phyloP scores from a whole-genome alignment of 2,329 filamentous ascomycete genomes.

The Ascochyta rabiei region DNA sequence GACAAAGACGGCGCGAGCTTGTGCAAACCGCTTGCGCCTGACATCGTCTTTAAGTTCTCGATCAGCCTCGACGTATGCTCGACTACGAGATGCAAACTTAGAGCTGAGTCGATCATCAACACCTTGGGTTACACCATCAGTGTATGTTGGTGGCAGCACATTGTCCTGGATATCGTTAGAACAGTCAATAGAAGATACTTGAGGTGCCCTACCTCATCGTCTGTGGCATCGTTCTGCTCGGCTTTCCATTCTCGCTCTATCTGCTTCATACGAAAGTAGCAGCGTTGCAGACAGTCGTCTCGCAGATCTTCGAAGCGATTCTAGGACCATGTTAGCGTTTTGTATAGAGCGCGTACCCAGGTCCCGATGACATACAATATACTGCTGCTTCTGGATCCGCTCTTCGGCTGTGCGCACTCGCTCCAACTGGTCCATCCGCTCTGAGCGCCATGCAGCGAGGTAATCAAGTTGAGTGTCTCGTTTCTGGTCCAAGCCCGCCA shows the following conservation, averaged over 20 bases:
- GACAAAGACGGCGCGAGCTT: slow-evolving; percentile 32
- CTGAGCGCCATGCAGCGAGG: slow-evolving; percentile 46
- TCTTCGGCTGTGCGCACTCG: slow-evolving; percentile 43
- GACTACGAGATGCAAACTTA: slow-evolving; percentile 50
- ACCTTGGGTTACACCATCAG: slow-evolving; percentile 32
- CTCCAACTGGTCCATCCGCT: slow-evolving; percentile 47
- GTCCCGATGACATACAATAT: slow-evolving; percentile 35
- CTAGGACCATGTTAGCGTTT: slow-evolving; percentile 15
- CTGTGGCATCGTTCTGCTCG: slow-evolving; percentile 47
- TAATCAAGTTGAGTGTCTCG: slow-evolving; percentile 49
- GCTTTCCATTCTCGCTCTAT: slow-evolving; percentile 45
- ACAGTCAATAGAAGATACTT: neutral
- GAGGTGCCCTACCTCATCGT: slow-evolving; percentile 46
- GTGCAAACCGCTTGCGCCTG: slow-evolving; percentile 30
- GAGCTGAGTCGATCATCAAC: slow-evolving; percentile 38
- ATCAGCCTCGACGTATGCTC: slow-evolving; percentile 49
- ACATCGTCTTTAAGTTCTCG: slow-evolving; percentile 42
- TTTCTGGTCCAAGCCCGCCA: slow-evolving; percentile 58
- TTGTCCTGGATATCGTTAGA: slow-evolving; percentile 34
- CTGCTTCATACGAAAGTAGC: slow-evolving; percentile 47
- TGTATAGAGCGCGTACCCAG: neutral
- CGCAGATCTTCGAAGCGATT: slow-evolving; percentile 42
- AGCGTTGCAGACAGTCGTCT: slow-evolving; percentile 44
- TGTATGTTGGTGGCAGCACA: slow-evolving; percentile 41
- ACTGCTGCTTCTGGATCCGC: slow-evolving; percentile 45